Base-by-base conservation (phyloP, 306 rosid genomes). In the Alnus glutinosa region DNA sequence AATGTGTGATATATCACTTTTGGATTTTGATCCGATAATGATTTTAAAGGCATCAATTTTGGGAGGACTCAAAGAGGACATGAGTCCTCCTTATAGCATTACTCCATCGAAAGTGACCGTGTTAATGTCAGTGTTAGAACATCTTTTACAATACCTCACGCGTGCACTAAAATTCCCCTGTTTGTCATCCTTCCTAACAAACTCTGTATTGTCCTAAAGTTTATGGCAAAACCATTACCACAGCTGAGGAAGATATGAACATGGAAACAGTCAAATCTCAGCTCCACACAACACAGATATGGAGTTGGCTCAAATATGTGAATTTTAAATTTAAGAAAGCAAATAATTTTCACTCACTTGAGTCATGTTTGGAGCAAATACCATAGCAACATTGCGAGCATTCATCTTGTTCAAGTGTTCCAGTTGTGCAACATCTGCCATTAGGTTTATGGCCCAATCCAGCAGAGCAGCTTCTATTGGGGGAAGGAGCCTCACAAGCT, bases 361-460 rank as follows among this genome's bases (percentile, higher is more conserved):
- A 82, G 98, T 96, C 99, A 96, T 96, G 86, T 96, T 96, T 7
- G 99, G 99, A 11, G 98, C 99, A 80, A 96, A 96, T 18, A 96
- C 99, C 99, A 96, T 96, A 72, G 99, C 99, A 69, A 96, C 70
- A 76, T 96, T 96, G 50, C 99, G 99, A 4, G 98, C 96, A 78
- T 96, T 90, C 98, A 96, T 96, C 93, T 96, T 96, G 93, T 96
- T 96, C 78, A 89, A 70, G 81, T 91, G 88, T 78, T 96, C 99
- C 70, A 90, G 13, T 86, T 96, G 97, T 73, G 94, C 96, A 73
- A 93, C 97, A 46, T 96, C 99, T 32, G 98, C 98, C 99, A 96
- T 96, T 46, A 96, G 85, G 84, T 96, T 96, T 74, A 96, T 77
- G 9, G 97, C 96, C 99, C 99, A 96, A 81, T 96, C 98, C 59